Conservation (phyloP, 2,329 filamentous ascomycete genomes). For the Phoma sp. region DNA sequence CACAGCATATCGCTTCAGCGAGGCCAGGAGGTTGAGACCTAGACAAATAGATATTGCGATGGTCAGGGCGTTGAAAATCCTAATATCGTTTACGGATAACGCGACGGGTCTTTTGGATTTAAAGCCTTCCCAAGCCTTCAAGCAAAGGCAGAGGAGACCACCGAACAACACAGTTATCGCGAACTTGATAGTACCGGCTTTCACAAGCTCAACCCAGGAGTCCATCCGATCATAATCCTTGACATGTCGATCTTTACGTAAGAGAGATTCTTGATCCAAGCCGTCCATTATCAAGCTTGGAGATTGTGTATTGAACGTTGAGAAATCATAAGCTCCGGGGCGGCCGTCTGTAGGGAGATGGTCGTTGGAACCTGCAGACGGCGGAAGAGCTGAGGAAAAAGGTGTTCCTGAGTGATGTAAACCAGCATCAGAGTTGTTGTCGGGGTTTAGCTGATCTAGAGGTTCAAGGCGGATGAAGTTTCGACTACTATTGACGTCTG, state of each 20-base stretch:
- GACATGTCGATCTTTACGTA: neutral
- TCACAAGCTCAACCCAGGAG: constrained; percentile 23
- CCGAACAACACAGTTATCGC: constrained; percentile 40
- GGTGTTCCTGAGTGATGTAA: too few species aligned
- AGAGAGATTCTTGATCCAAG: neutral
- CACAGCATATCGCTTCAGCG: constrained; percentile 41
- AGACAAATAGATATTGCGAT: constrained; percentile 42
- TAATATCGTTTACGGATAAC: constrained; percentile 32
- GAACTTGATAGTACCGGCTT: constrained; percentile 32
- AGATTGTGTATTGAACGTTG: neutral
- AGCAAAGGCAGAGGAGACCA: constrained; percentile 30
- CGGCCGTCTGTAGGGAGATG: too few species aligned
- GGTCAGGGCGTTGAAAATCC: constrained; percentile 44
- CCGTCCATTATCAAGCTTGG: neutral
- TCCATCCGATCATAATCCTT: constrained; percentile 3
- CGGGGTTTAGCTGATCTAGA: too few species aligned
- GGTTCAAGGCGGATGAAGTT: too few species aligned
- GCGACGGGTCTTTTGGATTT: constrained; percentile 21
- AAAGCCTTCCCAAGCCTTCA: constrained; percentile 42
- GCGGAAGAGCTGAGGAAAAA: too few species aligned
- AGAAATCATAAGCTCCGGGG: too few species aligned
- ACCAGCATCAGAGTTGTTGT: too few species aligned
- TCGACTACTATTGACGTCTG: too few species aligned
- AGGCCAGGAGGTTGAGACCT: constrained; percentile 43
- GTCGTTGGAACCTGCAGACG: too few species aligned